Base-by-base conservation (phyloP, 805 yeast genomes). In the Alloascoidea hylecoeti region DNA sequence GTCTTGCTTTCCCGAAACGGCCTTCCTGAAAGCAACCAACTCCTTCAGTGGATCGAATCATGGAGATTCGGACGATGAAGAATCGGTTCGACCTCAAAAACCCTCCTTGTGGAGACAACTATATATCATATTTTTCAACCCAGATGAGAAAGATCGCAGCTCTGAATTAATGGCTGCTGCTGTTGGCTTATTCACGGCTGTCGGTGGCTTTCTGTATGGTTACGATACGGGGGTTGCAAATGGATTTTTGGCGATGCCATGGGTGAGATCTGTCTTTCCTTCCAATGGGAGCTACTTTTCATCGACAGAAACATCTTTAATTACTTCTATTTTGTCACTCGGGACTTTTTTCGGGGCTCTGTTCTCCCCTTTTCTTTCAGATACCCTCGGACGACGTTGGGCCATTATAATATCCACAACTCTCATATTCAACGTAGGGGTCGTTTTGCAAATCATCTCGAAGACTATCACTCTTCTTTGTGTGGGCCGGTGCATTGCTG, bases 151-250 rank as follows among this genome's bases (percentile, higher is more conserved):
- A 19, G 39, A 35, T 16, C 46, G 47, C 33, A 45, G 48, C 47
- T 72, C 84, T 0, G 64, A 76, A 2, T 57, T 65, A 34, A 73
- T 78, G 67, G 84, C 94, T 3, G 55, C 81, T 19, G 59, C 70
- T 5, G 88, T 85, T 3, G 95, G 94, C 41, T 51, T 72, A 16
- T 76, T 84, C 42, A 89, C 92, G 5, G 94, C 95, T 13, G 70
- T 82, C n/a, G 95, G 95, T 18, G 96, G 95, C 0, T 82, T 85
- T 52, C 61, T 85, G 33, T 85, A 80, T 53, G 95, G 95, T 1
- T 86, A 82, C 51, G 95, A 85, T 55, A 85, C 96, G 0, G 95
- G 95, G 1, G 60, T 83, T 35, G 78, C 84, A 38, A 84, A 84
- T 52, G 84, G 83, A 43, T 60, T 85, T 3, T 52, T 79, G 39